phyloP scores from a whole-genome alignment of 805 yeast genomes.

The Grigorovia yakushimaensis region DNA sequence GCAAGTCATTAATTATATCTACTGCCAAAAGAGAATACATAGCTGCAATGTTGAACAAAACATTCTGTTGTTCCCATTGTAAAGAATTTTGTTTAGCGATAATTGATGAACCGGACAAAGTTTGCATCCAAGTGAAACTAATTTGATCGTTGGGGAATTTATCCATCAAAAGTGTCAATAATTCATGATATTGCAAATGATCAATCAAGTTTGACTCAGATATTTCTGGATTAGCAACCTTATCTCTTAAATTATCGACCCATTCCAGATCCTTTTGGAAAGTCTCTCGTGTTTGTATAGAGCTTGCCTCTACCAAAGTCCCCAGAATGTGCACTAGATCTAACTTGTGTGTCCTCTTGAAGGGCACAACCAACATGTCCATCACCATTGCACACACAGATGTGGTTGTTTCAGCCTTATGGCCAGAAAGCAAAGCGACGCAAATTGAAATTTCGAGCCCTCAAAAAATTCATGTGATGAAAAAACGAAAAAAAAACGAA shows the following conservation, averaged over 20 bases:
- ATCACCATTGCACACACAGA: constrained; percentile 10
- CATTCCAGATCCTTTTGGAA: constrained; percentile 35
- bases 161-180: constrained; percentile 33
- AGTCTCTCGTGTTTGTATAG: constrained; percentile 35
- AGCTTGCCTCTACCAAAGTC: constrained; percentile 39
- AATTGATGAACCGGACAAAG: constrained; percentile 46
- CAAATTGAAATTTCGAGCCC: background rate
- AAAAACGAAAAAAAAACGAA: background rate
- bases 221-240: constrained; percentile 30
- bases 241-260: constrained; percentile 37
- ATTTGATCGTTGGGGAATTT: constrained; percentile 59
- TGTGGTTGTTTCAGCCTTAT: background rate
- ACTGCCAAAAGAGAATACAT: constrained; percentile 49
- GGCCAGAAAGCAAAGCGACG: background rate
- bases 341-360: constrained; percentile 36
- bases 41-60: constrained; percentile 62
- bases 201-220: constrained; percentile 30
- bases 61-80: constrained; percentile 49
- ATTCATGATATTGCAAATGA: constrained; percentile 39
- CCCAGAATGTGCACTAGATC: constrained; percentile 34
- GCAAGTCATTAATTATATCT: constrained; percentile 34
- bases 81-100: constrained; percentile 43
- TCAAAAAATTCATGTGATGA: background rate
- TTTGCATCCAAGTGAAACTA: constrained; percentile 64
- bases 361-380: constrained; percentile 41